Evolutionary conservation across 2,329 filamentous ascomycete species (phyloP), one percentile per base, ranked within the genome.

Genomic region (Thielaviopsis ethacetica): DNA sequence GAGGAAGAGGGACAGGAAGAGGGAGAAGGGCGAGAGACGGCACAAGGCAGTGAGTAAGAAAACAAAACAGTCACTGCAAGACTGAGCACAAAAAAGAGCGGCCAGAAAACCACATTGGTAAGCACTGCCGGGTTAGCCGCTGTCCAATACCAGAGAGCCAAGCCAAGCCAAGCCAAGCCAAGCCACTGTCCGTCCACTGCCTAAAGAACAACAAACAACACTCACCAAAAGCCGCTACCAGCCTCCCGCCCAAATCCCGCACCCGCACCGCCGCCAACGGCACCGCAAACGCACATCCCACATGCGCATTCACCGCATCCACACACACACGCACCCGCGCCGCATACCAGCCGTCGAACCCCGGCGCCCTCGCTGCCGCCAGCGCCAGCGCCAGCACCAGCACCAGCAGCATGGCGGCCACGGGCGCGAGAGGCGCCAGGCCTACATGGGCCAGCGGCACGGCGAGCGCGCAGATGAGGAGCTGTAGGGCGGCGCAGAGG

Each of bases 281-380:
- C 2, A 78, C 70, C 0, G 74, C 72, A 62, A 79, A 79, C 2
- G 74, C 76, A 5, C 78, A 65, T 0, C 76, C 76, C 63, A 79
- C 72, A 64, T 79, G 74, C 2, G 70, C 66, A 62, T 79, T 79
- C 57, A 79, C 1, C 2, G 2, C 41, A 47, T 41, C 27, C 10
- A 55, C 53, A 10, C n/a, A 17, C 19, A n/a, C 41, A 24, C 34
- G 53, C 15, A 55, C 21, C 17, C 65, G 63, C 10, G 56, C 60
- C 22, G 57, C 62, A 57, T 74, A 74, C 17, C 69, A 15, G 0
- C 21, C 44, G 13, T 71, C 66, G 1, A 64, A 58, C 0, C 50
- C 58, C 2, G 59, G 59, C 17, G 61, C 65, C 1, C 62, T 38
- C 26, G 62, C 10, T 6, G 13, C 19, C 6, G 21, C 9, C 5